phyloP scores from a whole-genome alignment of 108 stramenopile genomes.

The Nannochloropsis granulata region DNA sequence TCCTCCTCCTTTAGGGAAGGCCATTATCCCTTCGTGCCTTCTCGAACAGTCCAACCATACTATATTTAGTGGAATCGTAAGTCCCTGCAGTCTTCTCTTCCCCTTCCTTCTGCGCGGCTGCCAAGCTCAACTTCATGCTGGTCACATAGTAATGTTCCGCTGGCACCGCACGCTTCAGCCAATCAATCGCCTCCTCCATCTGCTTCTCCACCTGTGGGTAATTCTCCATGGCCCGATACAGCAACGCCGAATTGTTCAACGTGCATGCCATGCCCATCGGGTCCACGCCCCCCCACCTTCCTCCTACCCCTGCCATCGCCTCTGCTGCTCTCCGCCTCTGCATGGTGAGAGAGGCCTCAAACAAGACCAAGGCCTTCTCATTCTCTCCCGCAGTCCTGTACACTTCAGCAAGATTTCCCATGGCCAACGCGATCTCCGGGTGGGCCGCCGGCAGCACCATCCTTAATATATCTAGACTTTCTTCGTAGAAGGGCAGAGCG shows the following conservation, averaged over 20 bases:
- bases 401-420: neutral
- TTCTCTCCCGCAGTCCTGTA: neutral
- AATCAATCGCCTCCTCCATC: neutral
- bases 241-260: neutral
- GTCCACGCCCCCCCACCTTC: neutral
- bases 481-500: neutral
- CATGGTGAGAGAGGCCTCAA: neutral
- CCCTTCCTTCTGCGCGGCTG: neutral
- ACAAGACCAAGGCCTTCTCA: neutral
- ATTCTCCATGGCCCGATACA: neutral
- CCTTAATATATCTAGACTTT: neutral
- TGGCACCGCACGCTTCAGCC: neutral
- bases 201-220: neutral
- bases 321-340: neutral
- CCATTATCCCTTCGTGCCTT: too few species aligned
- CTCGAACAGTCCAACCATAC: too few species aligned
- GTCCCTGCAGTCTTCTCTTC: neutral
- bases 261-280: neutral
- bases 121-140: neutral
- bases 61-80: neutral
- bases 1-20: too few species aligned
- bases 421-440: neutral
- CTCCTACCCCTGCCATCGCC: neutral
- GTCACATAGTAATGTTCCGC: neutral
- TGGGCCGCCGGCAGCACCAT: neutral